phyloP scores from a whole-genome alignment of 2,329 filamentous ascomycete species.

The Penicillium crustosum region DNA sequence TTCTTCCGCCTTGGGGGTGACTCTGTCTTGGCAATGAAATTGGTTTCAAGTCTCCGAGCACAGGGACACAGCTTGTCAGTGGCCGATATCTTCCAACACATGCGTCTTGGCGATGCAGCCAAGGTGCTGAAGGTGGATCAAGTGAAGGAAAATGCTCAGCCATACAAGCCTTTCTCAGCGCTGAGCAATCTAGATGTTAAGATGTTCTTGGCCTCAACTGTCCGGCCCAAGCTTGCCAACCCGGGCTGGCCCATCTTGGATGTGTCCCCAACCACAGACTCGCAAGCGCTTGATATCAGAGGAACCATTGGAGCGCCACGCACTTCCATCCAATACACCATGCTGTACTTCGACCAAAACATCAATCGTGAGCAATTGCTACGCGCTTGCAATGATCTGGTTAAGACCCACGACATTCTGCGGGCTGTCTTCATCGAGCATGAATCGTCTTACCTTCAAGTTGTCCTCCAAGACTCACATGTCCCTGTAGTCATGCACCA shows the following conservation, averaged over 20 bases:
- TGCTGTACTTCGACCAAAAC: conserved; percentile 56
- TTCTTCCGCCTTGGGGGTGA: conserved; percentile 63
- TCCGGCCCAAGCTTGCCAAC: conserved; percentile 53
- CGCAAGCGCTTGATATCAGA: conserved; percentile 60
- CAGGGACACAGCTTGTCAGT: conserved; percentile 48
- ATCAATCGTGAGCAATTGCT: conserved; percentile 52
- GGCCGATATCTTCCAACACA: conserved; percentile 51
- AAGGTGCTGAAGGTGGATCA: conserved; percentile 46
- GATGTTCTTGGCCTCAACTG: conserved; percentile 45
- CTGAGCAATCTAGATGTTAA: conserved; percentile 41
- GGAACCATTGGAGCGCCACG: conserved; percentile 59
- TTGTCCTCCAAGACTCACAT: conserved; percentile 54
- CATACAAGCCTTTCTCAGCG: conserved; percentile 53
- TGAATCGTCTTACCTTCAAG: conserved; percentile 51
- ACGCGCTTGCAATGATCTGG: conserved; percentile 45
- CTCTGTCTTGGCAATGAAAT: conserved; percentile 60
- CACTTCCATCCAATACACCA: conserved; percentile 63
- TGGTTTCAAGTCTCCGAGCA: conserved; percentile 48
- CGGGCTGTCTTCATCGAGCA: conserved; percentile 63
- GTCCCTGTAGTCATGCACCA: conserved; percentile 49
- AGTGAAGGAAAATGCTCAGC: conserved; percentile 21
- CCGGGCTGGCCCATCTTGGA: conserved; percentile 53
- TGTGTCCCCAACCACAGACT: conserved; percentile 56
- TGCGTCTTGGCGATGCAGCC: conserved; percentile 54
- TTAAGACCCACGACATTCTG: conserved; percentile 60